These are phyloP conservation scores for Bothriochloa decipiens DNA, from an alignment of 176 grass and related monocot genomes.

Conservation along the genomic window DNA sequence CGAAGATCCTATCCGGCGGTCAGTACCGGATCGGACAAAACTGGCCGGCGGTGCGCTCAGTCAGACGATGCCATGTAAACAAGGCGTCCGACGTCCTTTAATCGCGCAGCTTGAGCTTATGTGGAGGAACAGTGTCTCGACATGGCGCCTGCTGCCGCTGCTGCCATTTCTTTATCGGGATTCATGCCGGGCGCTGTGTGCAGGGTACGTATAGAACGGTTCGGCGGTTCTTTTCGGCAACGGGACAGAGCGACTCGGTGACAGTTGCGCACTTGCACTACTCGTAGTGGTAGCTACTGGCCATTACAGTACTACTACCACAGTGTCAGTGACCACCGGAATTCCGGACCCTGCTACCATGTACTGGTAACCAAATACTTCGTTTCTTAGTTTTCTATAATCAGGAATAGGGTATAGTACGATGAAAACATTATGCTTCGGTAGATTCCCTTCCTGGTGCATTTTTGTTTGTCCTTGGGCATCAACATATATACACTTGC, in stretches of 20 bases:
- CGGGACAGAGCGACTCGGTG: background rate
- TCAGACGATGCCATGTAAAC: too few species aligned
- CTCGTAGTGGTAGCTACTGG: background rate
- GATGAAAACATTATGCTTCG: too few species aligned
- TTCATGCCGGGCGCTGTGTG: constrained; percentile 14
- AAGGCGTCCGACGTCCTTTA: too few species aligned
- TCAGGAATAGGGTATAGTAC: too few species aligned
- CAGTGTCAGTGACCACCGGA: background rate
- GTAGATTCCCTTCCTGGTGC: too few species aligned
- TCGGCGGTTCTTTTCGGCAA: background rate
- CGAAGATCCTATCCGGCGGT: background rate
- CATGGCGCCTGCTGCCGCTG: background rate
- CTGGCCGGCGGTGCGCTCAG: too few species aligned
- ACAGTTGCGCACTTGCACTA: background rate
- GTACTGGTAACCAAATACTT: too few species aligned
- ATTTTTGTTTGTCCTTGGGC: too few species aligned
- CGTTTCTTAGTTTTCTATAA: too few species aligned
- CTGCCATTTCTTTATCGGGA: constrained; percentile 38
- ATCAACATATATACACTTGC: too few species aligned
- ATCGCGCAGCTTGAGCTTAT: background rate
- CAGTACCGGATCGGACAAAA: background rate
- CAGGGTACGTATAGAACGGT: constrained; percentile 17
- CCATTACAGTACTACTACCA: background rate
- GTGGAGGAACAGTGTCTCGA: constrained; percentile 1
- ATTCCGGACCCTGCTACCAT: background rate